Conservation (phyloP, 306 rosid genomes). For the Purshia tridentata region DNA sequence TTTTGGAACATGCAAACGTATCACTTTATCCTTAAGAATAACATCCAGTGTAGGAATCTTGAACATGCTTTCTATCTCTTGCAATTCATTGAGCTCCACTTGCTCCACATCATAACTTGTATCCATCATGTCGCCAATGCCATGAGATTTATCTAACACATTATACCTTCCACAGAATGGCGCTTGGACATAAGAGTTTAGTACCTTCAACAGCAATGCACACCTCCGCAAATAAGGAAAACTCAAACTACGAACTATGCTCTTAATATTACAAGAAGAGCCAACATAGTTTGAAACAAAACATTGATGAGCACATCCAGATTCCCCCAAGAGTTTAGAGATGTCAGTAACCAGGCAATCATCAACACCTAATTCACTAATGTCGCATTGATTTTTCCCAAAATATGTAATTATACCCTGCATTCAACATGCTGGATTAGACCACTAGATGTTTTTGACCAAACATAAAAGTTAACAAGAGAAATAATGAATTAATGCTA, state of each 20-base stretch:
- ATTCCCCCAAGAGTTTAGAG: constrained; percentile 50
- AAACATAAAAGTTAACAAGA: constrained; percentile 15
- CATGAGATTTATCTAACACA: constrained; percentile 44
- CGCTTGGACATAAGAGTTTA: constrained; percentile 55
- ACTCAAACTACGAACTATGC: constrained; percentile 53
- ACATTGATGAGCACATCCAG: constrained; percentile 44
- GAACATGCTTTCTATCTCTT: constrained; percentile 72
- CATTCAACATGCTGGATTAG: constrained; percentile 31
- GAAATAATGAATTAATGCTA: constrained; percentile 17
- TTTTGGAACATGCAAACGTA: constrained; percentile 53
- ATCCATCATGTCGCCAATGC: constrained; percentile 46
- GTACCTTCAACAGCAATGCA: constrained; percentile 70
- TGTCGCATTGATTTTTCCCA: constrained; percentile 44
- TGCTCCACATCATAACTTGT: constrained; percentile 37
- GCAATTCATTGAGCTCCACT: constrained; percentile 57
- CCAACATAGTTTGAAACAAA: constrained; percentile 59
- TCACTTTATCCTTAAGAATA: constrained; percentile 62
- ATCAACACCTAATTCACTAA: constrained; percentile 40
- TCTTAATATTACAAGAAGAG: constrained; percentile 54
- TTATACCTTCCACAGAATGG: constrained; percentile 63
- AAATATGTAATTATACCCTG: constrained; percentile 68
- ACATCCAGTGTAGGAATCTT: constrained; percentile 72
- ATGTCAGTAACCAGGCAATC: constrained; percentile 75
- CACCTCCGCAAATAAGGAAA: constrained; percentile 93
- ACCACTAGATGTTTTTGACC: constrained; percentile 13